Evolutionary conservation across 306 rosid genomes (phyloP).

Genomic region (Fagus sylvatica): DNA sequence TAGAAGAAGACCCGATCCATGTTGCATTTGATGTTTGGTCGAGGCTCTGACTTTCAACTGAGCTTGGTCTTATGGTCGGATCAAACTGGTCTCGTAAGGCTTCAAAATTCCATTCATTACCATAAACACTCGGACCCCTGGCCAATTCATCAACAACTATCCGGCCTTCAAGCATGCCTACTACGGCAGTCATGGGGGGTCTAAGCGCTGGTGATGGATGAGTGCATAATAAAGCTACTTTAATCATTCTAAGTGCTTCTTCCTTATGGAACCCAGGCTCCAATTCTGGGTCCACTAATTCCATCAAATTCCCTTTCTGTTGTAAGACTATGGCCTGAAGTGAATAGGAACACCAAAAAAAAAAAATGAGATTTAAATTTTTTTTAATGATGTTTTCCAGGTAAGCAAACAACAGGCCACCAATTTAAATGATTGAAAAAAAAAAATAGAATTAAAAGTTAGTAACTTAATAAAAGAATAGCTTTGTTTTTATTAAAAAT

Average conservation of each 20-base stretch:
- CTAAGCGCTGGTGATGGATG: constrained; percentile 44
- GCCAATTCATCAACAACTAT: constrained; percentile 36
- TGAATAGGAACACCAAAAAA: not conserved
- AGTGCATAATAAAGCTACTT: constrained; percentile 58
- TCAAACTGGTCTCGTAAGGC: constrained; percentile 31
- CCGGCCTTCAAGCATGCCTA: constrained; percentile 64
- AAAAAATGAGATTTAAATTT: too few relatives aligned
- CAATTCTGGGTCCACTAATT: constrained; percentile 55
- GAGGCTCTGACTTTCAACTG: not conserved
- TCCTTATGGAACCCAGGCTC: constrained; percentile 37
- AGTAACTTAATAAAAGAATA: too few relatives aligned
- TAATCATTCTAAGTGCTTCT: constrained; percentile 40
- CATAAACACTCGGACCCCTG: constrained; percentile 20
- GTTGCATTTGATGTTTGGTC: not conserved
- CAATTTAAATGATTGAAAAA: too few relatives aligned
- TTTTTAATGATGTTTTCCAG: too few relatives aligned
- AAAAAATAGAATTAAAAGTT: too few relatives aligned
- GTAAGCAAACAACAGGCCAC: too few relatives aligned
- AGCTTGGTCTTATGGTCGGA: not conserved
- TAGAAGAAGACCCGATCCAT: constrained; percentile 9
- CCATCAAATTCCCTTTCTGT: constrained; percentile 33
- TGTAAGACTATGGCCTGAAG: constrained; percentile 32
- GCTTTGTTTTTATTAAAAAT: too few relatives aligned
- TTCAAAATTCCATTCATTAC: constrained; percentile 40
- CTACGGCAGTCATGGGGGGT: constrained; percentile 65